Evolutionary conservation across 2,329 filamentous ascomycete species (phyloP), one percentile per base, ranked within the genome.

Genomic region (Nothophaeocryptopus gaeumannii): DNA sequence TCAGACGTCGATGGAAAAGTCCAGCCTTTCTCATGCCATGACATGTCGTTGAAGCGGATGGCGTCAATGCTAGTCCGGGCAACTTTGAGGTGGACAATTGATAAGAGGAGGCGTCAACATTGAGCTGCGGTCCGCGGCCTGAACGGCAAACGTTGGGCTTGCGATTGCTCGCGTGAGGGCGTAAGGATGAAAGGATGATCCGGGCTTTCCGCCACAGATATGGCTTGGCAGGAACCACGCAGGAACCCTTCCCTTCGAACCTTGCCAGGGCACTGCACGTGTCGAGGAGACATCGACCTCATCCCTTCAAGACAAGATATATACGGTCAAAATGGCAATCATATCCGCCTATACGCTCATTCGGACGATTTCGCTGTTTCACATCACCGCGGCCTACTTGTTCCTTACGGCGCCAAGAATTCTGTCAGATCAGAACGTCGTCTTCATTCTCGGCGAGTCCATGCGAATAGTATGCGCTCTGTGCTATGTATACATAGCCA

Each of bases 271-370:
- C 12, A 48, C 31, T 31, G 20, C 36, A 45, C 41, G 30, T 45
- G 40, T 5, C 47, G 30, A 20, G 14, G 11, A 11, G 7, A 26
- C 20, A 26, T 26, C 7, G 20, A 14, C 26, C 11, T 15, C 3
- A 30, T 15, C 26, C 33, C 9, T 10, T 5, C 9, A 30, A n/a
- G n/a, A 39, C 38, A 9, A 39, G 15, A 39, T n/a, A 30, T 26
- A 26, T 7, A 26, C 20, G 20, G 20, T 16, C 45, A 58, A 37
- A 16, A 96, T 96, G 91, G 86, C 83, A 30, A 76, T 95, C 68
- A 79, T 96, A 64, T 90, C 88, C 2, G 84, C 85, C 53, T 86
- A 81, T 65, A 88, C 85, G 8, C 85, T 96, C 69, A 85, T 96
- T 62, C 86, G 88, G 61, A 85, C 83, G 45, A 75, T 96, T 60